Evolutionary conservation across 805 yeast genomes (phyloP).

Genomic region (Wickerhamiella sorbophila): DNA sequence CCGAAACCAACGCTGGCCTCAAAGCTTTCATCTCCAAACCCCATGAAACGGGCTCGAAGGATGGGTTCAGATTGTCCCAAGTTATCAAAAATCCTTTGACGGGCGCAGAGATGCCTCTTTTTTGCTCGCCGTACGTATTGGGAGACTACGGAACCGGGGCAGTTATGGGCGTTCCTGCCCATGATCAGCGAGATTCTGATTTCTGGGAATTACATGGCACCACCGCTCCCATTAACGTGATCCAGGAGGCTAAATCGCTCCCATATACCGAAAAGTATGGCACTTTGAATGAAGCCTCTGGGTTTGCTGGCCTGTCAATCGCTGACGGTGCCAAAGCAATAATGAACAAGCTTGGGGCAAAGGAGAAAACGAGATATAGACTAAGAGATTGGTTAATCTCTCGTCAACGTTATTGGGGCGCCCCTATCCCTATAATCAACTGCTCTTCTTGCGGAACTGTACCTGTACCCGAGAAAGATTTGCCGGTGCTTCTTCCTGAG

Average conservation of each 20-base stretch:
- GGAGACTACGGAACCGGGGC: conserved; percentile 81
- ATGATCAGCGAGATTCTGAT: conserved; percentile 67
- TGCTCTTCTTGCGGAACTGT: conserved; percentile 79
- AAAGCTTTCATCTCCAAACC: conserved; percentile 25
- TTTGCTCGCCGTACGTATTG: conserved; percentile 81
- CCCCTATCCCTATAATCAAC: conserved; percentile 91
- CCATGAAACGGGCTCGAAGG: conserved; percentile 37
- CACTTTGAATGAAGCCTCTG: conserved; percentile 33
- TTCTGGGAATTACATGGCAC: conserved; percentile 53
- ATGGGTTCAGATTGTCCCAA: conserved; percentile 41
- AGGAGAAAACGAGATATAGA: conserved; percentile 38
- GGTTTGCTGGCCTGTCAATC: conserved; percentile 35
- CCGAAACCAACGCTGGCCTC: conserved; percentile 30
- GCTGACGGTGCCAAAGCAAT: conserved; percentile 40
- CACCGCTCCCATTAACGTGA: conserved; percentile 5
- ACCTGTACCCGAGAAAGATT: conserved; percentile 75
- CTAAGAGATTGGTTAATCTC: conserved; percentile 90
- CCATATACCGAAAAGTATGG: conserved; percentile 34
- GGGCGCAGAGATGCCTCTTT: conserved; percentile 47
- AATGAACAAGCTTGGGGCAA: conserved; percentile 28
- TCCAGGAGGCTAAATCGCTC: conserved; percentile 5
- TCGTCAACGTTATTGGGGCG: conserved; percentile 96
- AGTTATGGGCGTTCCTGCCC: conserved; percentile 97
- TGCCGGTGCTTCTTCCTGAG: conserved; percentile 73
- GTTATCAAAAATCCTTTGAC: conserved; percentile 44